These are phyloP conservation scores for Naganishia vishniacii DNA, from an alignment of 768 basidiomycete species.

Conservation along the genomic window DNA sequence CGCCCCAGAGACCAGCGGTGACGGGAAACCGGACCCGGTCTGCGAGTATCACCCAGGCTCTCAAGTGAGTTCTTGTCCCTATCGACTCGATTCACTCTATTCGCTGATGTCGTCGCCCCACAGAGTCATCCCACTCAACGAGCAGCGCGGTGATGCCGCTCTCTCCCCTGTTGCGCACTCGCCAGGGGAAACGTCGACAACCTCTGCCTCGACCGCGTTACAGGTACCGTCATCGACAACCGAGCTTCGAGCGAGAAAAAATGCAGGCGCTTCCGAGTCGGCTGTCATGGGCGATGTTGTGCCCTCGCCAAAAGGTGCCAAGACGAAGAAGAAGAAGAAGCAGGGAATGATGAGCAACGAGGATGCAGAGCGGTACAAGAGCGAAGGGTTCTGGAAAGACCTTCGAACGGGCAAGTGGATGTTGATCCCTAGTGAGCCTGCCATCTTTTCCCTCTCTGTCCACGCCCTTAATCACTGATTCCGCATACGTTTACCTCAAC, in stretches of 20 bases:
- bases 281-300: not conserved
- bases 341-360: conserved; percentile 25
- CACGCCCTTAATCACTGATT: not conserved
- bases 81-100: too few relatives aligned
- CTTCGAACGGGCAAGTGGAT: conserved; percentile 63
- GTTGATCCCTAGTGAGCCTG: conserved; percentile 60
- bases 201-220: not conserved
- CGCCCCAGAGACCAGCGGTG: not conserved
- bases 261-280: conserved; percentile 18
- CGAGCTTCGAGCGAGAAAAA: conserved; percentile 26
- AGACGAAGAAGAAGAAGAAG: conserved; percentile 25
- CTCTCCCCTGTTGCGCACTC: not conserved
- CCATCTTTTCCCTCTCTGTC: conserved; percentile 3
- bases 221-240: not conserved
- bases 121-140: conserved; percentile 22
- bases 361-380: conserved; percentile 35
- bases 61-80: conserved; percentile 1
- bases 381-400: conserved; percentile 55
- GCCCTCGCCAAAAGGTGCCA: not conserved
- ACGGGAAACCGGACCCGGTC: conserved; percentile 11
- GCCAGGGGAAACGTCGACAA: not conserved
- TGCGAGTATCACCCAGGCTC: conserved; percentile 16
- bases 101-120: not conserved
- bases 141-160: conserved; percentile 14
- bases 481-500: not conserved